These are phyloP conservation scores for Coffea canephora DNA, from an alignment of 257 asterid genomes.

Conservation along the genomic window DNA sequence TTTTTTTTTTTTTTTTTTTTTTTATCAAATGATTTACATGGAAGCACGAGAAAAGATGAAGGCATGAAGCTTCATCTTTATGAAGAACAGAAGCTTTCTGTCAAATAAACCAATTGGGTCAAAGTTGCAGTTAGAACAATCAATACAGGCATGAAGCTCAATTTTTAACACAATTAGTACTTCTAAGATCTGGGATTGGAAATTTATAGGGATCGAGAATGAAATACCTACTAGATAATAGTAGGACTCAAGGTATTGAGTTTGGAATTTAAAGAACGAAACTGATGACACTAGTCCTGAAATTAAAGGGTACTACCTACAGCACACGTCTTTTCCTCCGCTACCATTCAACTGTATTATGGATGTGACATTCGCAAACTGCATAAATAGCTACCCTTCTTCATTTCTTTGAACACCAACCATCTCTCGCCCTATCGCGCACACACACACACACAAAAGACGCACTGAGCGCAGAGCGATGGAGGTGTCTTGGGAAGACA, in stretches of 20 bases:
- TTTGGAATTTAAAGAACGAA: not conserved
- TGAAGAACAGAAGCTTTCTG: no score
- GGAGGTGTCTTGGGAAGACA: slow-evolving; percentile 65
- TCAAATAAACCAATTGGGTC: no score
- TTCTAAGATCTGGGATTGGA: not conserved
- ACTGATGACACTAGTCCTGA: not conserved
- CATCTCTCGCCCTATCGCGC: not conserved
- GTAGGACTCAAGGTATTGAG: not conserved
- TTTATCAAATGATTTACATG: not conserved
- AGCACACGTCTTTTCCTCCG: not conserved
- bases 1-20: not conserved
- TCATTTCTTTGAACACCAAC: not conserved
- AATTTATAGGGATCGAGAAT: not conserved
- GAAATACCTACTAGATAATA: no score
- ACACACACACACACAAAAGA: not conserved
- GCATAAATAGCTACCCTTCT: not conserved
- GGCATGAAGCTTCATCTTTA: no score
- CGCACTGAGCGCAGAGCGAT: slow-evolving; percentile 13
- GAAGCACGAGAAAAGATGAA: no score
- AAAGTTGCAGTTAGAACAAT: no score
- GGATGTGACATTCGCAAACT: no score
- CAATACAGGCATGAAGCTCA: no score
- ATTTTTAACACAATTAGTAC: not conserved
- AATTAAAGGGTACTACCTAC: no score
- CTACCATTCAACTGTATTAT: slow-evolving; percentile 9